Base-by-base conservation (phyloP, 192 early-diverging fungal genomes). In the Entomortierella beljakovae region DNA sequence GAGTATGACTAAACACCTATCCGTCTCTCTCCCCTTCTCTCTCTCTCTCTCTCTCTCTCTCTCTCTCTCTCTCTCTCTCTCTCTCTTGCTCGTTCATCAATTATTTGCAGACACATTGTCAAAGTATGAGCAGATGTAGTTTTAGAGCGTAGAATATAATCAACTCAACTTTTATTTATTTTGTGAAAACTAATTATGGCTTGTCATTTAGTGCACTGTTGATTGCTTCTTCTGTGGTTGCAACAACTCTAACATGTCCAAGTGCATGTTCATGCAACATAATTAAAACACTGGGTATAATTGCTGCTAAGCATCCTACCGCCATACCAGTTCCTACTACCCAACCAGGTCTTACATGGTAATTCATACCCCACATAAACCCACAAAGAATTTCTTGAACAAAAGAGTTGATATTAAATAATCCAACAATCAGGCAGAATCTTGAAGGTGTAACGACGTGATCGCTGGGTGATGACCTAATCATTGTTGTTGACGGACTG, bases 341-440 rank as follows among this genome's bases (percentile, higher is more conserved):
- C 75, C 75, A 79, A 3, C 75, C 75, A 0, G 75, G 75, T 0
- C 75, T 66, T 3, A 79, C 75, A 70, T 64, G 75, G 33, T 79
- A 79, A 33, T 61, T 69, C 68, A 79, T 79, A 7, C 75, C 75
- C 75, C 75, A 79, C 75, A 79, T 79, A 54, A 79, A 64, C 33
- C 75, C 75, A 10, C 75, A 79, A 22, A 79, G 51, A 16, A 79
- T 53, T 15, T 79, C 75, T 32, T 79, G 75, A 11, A 79, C 57
- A 35, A 70, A 54, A 37, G 75, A 79, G 62, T 79, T 79, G 5
- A 79, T 16, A n/a, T 79, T 79, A 49, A 79, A 79, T 18, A 46
- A 63, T 3, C 75, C 75, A 7, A 79, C 68, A 48, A 79, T 79
- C 40, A 64, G 28, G 33, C 61, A 64, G 52, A 63, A 79, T 40